These are phyloP conservation scores for Pulveroboletus frians DNA, from an alignment of 768 basidiomycete genomes.

Conservation along the genomic window DNA sequence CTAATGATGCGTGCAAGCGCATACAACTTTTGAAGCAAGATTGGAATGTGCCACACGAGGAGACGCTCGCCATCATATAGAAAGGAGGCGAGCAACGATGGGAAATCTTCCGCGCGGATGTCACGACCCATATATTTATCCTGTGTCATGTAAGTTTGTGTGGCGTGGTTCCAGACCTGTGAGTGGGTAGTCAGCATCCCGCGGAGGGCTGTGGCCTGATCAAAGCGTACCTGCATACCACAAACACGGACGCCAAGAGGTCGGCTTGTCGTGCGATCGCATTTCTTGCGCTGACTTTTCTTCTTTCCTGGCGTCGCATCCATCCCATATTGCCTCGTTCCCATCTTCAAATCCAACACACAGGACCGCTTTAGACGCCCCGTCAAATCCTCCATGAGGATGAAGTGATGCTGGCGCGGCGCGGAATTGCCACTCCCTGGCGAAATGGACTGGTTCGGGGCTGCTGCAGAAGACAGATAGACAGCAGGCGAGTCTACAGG, in stretches of 20 bases:
- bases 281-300: constrained; percentile 98
- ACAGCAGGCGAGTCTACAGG: constrained; percentile 28
- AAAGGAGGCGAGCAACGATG: constrained; percentile 75
- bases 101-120: constrained; percentile 80
- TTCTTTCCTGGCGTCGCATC: constrained; percentile 90
- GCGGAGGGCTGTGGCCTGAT: neutral
- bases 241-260: constrained; percentile 89
- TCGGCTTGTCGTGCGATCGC: constrained; percentile 91
- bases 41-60: constrained; percentile 88
- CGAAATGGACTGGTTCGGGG: constrained; percentile 27
- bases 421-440: constrained; percentile 42
- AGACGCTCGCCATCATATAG: constrained; percentile 78
- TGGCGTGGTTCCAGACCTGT: constrained; percentile 89
- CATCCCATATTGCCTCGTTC: constrained; percentile 97
- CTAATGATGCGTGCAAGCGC: constrained; percentile 88
- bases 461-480: constrained; percentile 25
- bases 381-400: constrained; percentile 98
- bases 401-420: constrained; percentile 93
- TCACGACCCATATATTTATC: constrained; percentile 97
- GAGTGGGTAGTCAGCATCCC: constrained; percentile 6
- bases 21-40: constrained; percentile 86
- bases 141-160: constrained; percentile 82
- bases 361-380: constrained; percentile 88
- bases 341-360: constrained; percentile 98
- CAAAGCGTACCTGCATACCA: constrained; percentile 88